Percentiles rank a stretch among this genome's conserved stretches.
These are phyloP conservation scores for Saxispiralis lemnorum DNA, from an alignment of 495 filamentous ascomycete species.

Conservation along the genomic window DNA sequence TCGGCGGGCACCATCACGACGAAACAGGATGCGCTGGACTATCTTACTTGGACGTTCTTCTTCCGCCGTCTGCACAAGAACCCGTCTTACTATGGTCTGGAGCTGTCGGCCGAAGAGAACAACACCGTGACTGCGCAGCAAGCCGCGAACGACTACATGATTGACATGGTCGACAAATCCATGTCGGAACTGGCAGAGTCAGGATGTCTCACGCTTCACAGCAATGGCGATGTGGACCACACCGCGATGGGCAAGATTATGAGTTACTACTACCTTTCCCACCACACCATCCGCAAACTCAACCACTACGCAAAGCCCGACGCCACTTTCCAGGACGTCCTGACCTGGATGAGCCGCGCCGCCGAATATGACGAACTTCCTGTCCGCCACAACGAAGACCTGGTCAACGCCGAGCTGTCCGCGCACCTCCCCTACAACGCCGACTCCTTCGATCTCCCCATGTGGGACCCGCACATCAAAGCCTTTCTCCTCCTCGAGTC, in stretches of 20 bases:
- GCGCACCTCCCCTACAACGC: slow-evolving; percentile 54
- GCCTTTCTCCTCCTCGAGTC: slow-evolving; percentile 87
- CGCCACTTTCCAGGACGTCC: slow-evolving; percentile 67
- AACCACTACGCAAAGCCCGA: slow-evolving; percentile 55
- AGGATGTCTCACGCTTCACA: slow-evolving; percentile 58
- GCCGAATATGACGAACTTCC: slow-evolving; percentile 96
- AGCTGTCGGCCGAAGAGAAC: slow-evolving; percentile 86
- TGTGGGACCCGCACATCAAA: slow-evolving; percentile 99
- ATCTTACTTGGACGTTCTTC: slow-evolving; percentile 98
- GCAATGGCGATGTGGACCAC: slow-evolving; percentile 77
- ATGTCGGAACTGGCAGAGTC: slow-evolving; percentile 65
- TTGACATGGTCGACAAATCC: slow-evolving; percentile 73
- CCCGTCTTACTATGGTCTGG: slow-evolving; percentile 89
- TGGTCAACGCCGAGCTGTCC: slow-evolving; percentile 86
- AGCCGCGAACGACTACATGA: slow-evolving; percentile 78
- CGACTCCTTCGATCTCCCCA: slow-evolving; percentile 56
- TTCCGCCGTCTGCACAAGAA: slow-evolving; percentile 96
- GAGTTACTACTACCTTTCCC: slow-evolving; percentile 97
- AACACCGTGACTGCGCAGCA: slow-evolving; percentile 72
- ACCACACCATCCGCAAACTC: slow-evolving; percentile 81
- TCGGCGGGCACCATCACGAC: slow-evolving; percentile 79
- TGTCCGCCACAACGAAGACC: slow-evolving; percentile 96
- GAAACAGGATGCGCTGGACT: slow-evolving; percentile 94
- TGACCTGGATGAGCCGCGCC: slow-evolving; percentile 83
- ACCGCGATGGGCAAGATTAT: slow-evolving; percentile 93